Conservation (phyloP, 208 protist species). For the Zelonia costaricensis region DNA sequence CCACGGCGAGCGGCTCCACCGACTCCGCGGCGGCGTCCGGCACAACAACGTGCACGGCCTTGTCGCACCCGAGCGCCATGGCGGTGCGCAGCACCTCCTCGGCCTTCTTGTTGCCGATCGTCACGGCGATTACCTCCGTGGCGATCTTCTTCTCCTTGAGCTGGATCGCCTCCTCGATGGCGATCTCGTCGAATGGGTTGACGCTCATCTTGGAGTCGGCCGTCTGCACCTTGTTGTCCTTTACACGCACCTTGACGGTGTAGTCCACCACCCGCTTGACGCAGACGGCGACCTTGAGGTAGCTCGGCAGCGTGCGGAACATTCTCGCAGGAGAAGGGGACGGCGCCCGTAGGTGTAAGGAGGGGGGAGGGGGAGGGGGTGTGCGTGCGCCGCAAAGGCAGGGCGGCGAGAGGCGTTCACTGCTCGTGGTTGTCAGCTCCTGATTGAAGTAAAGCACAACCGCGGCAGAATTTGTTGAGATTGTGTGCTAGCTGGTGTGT, state of each 20-base stretch:
- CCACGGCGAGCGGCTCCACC: slow-evolving; percentile 91
- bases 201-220: slow-evolving; percentile 96
- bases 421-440: no score
- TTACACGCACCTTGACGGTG: slow-evolving; percentile 95
- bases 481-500: no score
- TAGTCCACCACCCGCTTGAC: slow-evolving; percentile 98
- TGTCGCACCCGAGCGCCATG: slow-evolving; percentile 96
- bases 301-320: slow-evolving; percentile 52
- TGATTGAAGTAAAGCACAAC: no score
- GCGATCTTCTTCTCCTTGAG: slow-evolving; percentile 93
- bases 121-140: slow-evolving; percentile 93
- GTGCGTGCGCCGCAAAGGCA: no score
- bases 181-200: slow-evolving; percentile 98
- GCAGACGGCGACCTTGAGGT: slow-evolving; percentile 93
- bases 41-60: slow-evolving; percentile 91
- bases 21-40: slow-evolving; percentile 62
- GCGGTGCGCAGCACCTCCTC: slow-evolving; percentile 92
- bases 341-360: no score
- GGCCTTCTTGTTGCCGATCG: slow-evolving; percentile 90
- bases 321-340: slow-evolving; percentile 9
- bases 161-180: slow-evolving; percentile 94
- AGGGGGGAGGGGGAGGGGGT: not conserved
- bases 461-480: no score
- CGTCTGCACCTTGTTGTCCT: slow-evolving; percentile 95
- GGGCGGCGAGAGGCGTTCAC: no score